phyloP scores from a whole-genome alignment of 1,139 yeast genomes.

The Blastobotrys niveus region DNA sequence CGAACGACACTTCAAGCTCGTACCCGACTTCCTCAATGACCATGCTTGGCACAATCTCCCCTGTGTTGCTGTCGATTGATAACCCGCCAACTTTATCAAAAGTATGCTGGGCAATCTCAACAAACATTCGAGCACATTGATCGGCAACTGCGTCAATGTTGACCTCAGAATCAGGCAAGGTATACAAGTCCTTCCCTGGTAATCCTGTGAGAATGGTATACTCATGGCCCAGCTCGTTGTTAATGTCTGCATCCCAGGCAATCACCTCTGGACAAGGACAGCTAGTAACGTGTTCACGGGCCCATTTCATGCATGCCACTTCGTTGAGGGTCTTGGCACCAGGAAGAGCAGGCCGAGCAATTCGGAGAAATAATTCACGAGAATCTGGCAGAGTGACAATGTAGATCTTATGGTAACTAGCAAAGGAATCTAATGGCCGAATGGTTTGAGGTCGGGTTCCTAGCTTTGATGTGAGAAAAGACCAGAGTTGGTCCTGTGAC shows the following conservation, averaged over 20 bases:
- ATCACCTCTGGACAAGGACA: constrained; percentile 10
- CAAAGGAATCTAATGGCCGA: constrained; percentile 6
- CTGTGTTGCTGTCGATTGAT: constrained; percentile 1
- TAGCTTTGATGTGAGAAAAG: constrained; percentile 1
- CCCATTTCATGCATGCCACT: constrained; percentile 13
- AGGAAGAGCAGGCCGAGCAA: constrained; percentile 12
- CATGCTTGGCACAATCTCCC: constrained; percentile 7
- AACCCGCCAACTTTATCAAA: constrained; percentile 12
- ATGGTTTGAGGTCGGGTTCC: constrained; percentile 6
- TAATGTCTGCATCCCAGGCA: constrained; percentile 7
- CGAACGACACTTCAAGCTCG: constrained; percentile 3
- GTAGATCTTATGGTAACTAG: constrained; percentile 11
- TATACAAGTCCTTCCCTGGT: constrained; percentile 5
- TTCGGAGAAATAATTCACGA: constrained; percentile 6
- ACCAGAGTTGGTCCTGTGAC: constrained; percentile 1
- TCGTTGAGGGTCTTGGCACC: constrained; percentile 10
- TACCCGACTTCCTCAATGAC: constrained; percentile 12
- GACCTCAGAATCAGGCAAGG: background rate
- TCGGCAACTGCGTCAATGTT: constrained; percentile 2
- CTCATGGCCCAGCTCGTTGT: constrained; percentile 9
- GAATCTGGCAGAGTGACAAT: background rate
- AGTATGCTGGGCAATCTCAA: constrained; percentile 7
- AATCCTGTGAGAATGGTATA: constrained; percentile 6
- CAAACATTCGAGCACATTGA: constrained; percentile 8
- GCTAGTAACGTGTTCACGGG: background rate